Base-by-base conservation (phyloP, 345 rosid species). In the Citrus sp. region DNA sequence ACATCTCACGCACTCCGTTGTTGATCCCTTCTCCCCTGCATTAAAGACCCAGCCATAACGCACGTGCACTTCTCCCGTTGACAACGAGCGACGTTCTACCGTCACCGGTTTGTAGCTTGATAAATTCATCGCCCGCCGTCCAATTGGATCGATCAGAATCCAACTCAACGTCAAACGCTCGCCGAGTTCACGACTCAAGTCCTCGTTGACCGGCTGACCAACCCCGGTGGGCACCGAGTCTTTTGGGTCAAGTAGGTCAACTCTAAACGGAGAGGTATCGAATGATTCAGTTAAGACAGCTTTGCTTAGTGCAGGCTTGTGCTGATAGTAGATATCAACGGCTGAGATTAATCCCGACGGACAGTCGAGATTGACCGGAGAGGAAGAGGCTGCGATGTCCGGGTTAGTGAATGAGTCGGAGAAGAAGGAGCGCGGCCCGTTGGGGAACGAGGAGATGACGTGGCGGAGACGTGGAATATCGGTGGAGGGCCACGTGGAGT, bases 401-500 rank as follows among this genome's bases (percentile, higher is more conserved):
- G 86, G 76, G 58, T 71, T 79, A 59, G 87, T 78, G 78, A 85
- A 92, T 6, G 90, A 87, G 67, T 87, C 82, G 59, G 97, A 87
- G 92, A 89, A 94, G 82, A 94, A 93, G 6, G 89, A 89, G 77
- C 92, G 93, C 42, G 88, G 85, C 32, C 88, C 96, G 38, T 70
- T 24, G 46, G 86, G 82, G 84, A 89, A 84, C 6, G 83, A 2
- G 72, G 88, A 82, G 80, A 89, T 87, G 37, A 84, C 72, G 16
- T 65, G 58, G 51, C 61, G 81, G 19, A 92, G 30, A 25, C 78
- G 80, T 49, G 88, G 88, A 25, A 37, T 27, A 30, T 58, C 30
- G 13, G 92, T 87, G 73, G 98, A 94, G 38, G 98, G 98, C 94
- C 96, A 94, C 63, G 90, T 85, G 51, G 51, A 12, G 51, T 12